Percentiles rank a stretch among this genome's conserved stretches.
Evolutionary conservation across 345 rosid genomes (phyloP).

Genomic region (Psidium friedrichsthalianum): DNA sequence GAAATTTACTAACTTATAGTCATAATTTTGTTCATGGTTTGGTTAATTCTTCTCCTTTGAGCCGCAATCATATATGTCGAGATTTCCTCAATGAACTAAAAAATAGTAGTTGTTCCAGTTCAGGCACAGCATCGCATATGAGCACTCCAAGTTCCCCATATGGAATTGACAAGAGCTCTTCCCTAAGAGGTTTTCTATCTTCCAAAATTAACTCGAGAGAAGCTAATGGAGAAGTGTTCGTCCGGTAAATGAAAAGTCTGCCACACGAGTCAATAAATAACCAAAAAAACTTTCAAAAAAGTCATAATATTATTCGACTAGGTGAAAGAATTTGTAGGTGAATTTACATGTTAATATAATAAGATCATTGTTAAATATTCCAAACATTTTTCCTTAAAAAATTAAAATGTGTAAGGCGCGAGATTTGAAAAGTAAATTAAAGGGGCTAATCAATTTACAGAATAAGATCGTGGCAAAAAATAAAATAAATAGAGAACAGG

Average conservation of each 20-base stretch:
- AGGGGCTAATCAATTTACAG: background rate
- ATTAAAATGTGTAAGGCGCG: background rate
- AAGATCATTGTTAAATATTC: background rate
- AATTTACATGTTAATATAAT: background rate
- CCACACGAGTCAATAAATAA: background rate
- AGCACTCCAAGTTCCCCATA: background rate
- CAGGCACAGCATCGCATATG: rapidly evolving
- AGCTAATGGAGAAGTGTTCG: background rate
- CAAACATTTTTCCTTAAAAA: background rate
- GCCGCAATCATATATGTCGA: background rate
- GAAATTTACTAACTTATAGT: background rate
- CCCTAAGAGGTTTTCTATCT: background rate
- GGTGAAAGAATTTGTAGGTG: background rate
- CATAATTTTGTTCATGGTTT: background rate
- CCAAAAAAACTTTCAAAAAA: background rate
- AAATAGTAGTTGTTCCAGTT: background rate
- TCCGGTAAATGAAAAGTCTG: too few relatives aligned
- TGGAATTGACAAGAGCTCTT: background rate
- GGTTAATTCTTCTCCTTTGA: background rate
- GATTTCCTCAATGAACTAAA: background rate
- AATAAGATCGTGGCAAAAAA: background rate
- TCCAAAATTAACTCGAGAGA: background rate
- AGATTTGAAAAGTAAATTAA: background rate
- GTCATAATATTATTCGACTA: background rate
- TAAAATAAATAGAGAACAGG: background rate